Conservation (phyloP, 345 rosid species). For the Lepidium africanum region DNA sequence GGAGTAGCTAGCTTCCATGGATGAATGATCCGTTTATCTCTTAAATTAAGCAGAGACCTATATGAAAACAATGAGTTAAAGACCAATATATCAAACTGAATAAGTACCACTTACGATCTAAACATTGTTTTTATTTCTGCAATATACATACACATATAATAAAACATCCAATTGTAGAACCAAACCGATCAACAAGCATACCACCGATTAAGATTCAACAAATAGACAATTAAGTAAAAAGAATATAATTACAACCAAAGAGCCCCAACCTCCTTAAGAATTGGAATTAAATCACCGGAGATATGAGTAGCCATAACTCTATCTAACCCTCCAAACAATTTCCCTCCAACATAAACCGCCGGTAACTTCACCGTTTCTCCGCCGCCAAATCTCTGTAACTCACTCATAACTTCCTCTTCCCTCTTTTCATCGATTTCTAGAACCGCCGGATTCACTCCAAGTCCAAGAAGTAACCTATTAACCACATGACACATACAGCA, state of each 20-base stretch:
- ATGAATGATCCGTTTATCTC: too few species aligned
- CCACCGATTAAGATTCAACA: neutral
- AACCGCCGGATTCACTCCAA: constrained; percentile 67
- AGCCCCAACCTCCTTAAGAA: constrained; percentile 70
- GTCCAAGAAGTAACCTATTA: constrained; percentile 52
- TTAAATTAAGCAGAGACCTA: too few species aligned
- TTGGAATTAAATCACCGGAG: constrained; percentile 78
- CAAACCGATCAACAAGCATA: neutral
- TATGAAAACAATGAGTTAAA: too few species aligned
- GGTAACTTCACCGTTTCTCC: constrained; percentile 44
- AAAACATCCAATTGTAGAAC: neutral
- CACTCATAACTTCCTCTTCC: constrained; percentile 36
- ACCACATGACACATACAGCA: constrained; percentile 81
- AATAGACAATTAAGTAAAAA: neutral
- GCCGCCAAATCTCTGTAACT: constrained; percentile 25
- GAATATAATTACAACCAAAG: constrained; percentile 57
- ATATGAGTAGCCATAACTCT: constrained; percentile 77
- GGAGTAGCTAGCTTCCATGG: too few species aligned
- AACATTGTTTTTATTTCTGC: neutral
- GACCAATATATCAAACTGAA: neutral
- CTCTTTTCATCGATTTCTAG: constrained; percentile 52
- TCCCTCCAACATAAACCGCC: constrained; percentile 72
- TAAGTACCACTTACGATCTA: neutral
- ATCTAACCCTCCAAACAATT: constrained; percentile 78
- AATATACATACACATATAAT: neutral